A percentile compares a stretch with the other conserved stretches of the same genome.
These are phyloP conservation scores for Globisporangium cystogenes DNA, from an alignment of 352 stramenopile genomes.

Conservation along the genomic window DNA sequence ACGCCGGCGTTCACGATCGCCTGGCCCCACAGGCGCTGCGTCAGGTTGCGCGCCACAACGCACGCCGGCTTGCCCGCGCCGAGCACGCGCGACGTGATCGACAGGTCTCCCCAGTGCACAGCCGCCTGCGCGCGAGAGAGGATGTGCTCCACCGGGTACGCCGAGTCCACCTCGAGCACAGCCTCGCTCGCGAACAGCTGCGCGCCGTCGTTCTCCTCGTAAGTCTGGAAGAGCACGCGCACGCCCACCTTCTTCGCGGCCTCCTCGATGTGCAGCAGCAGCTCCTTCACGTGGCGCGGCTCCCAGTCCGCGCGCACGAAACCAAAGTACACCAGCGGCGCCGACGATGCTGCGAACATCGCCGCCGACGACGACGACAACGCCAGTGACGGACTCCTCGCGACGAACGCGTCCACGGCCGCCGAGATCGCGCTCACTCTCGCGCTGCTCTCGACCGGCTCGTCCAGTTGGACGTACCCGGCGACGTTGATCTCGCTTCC, in stretches of 20 bases:
- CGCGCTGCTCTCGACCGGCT: conserved; percentile 11
- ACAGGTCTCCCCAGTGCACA: conserved; percentile 54
- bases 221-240: conserved; percentile 57
- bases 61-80: conserved; percentile 40
- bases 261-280: conserved; percentile 36
- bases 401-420: conserved; percentile 21
- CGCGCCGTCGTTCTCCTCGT: conserved; percentile 24
- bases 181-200: conserved; percentile 22
- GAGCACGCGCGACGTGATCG: conserved; percentile 45
- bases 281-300: conserved; percentile 22
- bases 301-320: conserved; percentile 49
- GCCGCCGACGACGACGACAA: no score
- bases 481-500: conserved; percentile 44
- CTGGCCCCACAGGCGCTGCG: conserved; percentile 50
- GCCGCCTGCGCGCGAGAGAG: conserved; percentile 28
- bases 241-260: conserved; percentile 29
- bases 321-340: conserved; percentile 45
- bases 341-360: no score
- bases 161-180: conserved; percentile 44
- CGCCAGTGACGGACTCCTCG: conserved; percentile 6
- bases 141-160: conserved; percentile 31
- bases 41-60: conserved; percentile 32
- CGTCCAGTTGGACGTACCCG: conserved; percentile 42
- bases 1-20: conserved; percentile 37
- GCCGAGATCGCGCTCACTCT: conserved; percentile 10